Evolutionary conservation across 2,329 filamentous ascomycete species (phyloP).

Genomic region (Emmonsia crescens): DNA sequence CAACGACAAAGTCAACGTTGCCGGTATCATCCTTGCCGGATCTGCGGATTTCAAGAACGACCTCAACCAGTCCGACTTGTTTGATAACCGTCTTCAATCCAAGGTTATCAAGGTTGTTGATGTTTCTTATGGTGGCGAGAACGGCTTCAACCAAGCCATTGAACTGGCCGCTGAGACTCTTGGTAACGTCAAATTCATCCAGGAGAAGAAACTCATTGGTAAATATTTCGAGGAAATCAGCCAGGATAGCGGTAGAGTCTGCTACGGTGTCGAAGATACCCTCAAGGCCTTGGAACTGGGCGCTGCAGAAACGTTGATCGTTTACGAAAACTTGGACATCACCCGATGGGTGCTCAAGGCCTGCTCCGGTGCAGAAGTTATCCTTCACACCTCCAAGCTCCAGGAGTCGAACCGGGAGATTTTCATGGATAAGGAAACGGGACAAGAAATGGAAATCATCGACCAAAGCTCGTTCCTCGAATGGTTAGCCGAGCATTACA

Average conservation of each 20-base stretch:
- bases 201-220: slow-evolving; percentile 99
- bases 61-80: slow-evolving; percentile 93
- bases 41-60: slow-evolving; percentile 99
- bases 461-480: slow-evolving; percentile 91
- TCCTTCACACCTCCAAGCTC: slow-evolving; percentile 79
- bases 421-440: slow-evolving; percentile 93
- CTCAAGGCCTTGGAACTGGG: slow-evolving; percentile 93
- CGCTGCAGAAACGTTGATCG: slow-evolving; percentile 86
- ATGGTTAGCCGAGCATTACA: slow-evolving; percentile 98
- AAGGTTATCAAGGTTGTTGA: slow-evolving; percentile 99
- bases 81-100: slow-evolving; percentile 76
- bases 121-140: slow-evolving; percentile 97
- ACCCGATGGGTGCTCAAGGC: slow-evolving; percentile 84
- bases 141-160: slow-evolving; percentile 99
- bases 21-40: slow-evolving; percentile 87
- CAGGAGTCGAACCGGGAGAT: slow-evolving; percentile 70
- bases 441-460: slow-evolving; percentile 92
- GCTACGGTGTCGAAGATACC: slow-evolving; percentile 96
- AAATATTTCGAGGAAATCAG: slow-evolving; percentile 99
- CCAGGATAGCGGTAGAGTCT: slow-evolving; percentile 91
- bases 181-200: slow-evolving; percentile 99
- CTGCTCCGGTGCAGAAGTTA: slow-evolving; percentile 57
- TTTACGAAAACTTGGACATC: slow-evolving; percentile 94
- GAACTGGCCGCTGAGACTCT: slow-evolving; percentile 90
- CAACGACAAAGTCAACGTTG: slow-evolving; percentile 95